Conservation (phyloP, 257 asterid genomes). For the Phtheirospermum japonicum region DNA sequence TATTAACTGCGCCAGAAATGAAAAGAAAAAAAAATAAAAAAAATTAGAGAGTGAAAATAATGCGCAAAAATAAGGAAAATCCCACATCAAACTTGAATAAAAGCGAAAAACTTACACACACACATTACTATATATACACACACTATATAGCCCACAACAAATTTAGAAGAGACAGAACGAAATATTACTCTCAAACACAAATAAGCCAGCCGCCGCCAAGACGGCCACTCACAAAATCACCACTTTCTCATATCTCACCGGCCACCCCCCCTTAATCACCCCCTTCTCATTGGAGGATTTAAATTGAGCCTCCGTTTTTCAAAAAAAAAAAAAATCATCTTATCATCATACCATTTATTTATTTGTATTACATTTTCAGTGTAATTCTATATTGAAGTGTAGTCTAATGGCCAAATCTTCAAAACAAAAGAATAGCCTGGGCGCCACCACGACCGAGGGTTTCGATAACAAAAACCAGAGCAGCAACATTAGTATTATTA, state of each 20-base stretch:
- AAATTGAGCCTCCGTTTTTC: too few relatives aligned
- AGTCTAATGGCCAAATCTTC: conserved; percentile 68
- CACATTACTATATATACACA: not conserved
- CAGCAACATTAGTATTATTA: not conserved
- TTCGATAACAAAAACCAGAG: conserved; percentile 12
- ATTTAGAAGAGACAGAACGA: conserved; percentile 13
- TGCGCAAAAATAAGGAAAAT: conserved; percentile 20
- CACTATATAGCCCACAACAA: conserved; percentile 25
- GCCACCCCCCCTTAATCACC: too few relatives aligned
- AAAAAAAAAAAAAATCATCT: too few relatives aligned
- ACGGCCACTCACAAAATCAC: conserved; percentile 38
- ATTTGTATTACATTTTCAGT: too few relatives aligned
- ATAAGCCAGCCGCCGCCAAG: conserved; percentile 40
- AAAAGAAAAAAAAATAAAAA: not conserved
- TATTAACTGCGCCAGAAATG: conserved; percentile 21
- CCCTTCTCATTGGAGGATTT: conserved; percentile 37
- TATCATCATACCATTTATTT: too few relatives aligned
- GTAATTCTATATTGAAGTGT: too few relatives aligned
- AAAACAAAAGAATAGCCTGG: conserved; percentile 31
- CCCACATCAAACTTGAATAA: conserved; percentile 29
- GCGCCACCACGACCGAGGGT: not conserved
- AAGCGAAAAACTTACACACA: conserved; percentile 2
- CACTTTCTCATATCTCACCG: conserved; percentile 17
- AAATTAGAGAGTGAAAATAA: not conserved
- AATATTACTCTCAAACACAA: conserved; percentile 14